These are phyloP conservation scores for Diaporthe sp. DNA, from an alignment of 2,329 filamentous ascomycete genomes.

Conservation along the genomic window DNA sequence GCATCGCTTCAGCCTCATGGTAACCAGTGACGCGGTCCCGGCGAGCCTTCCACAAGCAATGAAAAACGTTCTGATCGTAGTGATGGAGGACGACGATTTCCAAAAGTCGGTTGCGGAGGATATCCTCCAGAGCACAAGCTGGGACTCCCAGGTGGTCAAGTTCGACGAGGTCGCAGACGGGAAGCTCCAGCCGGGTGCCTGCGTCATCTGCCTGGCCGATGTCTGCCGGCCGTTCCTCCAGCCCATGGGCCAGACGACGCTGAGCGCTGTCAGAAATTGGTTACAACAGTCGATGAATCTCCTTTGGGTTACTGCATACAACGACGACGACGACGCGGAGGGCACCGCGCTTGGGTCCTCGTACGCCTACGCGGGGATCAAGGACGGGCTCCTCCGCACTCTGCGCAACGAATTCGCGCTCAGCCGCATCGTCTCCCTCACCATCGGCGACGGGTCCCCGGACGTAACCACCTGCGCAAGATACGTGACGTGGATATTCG, in stretches of 20 bases:
- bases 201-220: background rate
- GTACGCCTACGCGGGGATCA: background rate
- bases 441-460: constrained; percentile 45
- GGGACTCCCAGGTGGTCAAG: background rate
- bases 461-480: background rate
- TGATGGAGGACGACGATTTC: background rate
- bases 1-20: constrained; percentile 1
- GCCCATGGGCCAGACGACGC: background rate
- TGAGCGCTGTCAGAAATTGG: background rate
- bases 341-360: background rate
- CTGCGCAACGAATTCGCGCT: background rate
- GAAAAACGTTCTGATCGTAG: background rate
- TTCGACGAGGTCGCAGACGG: background rate
- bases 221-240: constrained; percentile 1
- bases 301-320: constrained; percentile 13
- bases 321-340: background rate
- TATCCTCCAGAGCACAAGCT: background rate
- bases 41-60: background rate
- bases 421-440: constrained; percentile 19
- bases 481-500: background rate
- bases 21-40: background rate
- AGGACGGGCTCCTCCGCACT: constrained; percentile 1
- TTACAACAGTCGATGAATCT: background rate
- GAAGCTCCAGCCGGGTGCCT: background rate
- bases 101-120: background rate